Conservation (phyloP, 1,139 yeast species). For the Nakaseomyces glabratus region DNA sequence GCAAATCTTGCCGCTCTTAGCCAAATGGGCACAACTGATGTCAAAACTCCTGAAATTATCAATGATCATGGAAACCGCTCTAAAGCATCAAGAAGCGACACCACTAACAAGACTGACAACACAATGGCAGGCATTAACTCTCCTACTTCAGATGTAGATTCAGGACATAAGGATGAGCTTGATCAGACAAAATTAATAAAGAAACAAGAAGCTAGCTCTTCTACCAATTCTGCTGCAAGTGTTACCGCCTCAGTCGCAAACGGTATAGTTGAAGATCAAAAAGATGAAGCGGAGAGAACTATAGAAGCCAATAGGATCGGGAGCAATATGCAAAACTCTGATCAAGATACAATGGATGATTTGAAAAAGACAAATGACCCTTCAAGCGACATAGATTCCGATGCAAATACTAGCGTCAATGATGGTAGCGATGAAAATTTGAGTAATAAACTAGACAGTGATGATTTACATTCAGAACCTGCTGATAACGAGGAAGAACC, state of each 20-base stretch:
- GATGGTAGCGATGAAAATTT: constrained; percentile 13
- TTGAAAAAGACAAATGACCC: background rate
- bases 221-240: background rate
- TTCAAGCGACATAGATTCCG: background rate
- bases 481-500: too few species aligned
- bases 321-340: too few species aligned
- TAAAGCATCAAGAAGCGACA: too few species aligned
- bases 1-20: constrained; percentile 16
- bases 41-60: too few species aligned
- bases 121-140: too few species aligned
- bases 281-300: too few species aligned
- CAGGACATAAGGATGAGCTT: background rate
- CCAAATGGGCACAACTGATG: too few species aligned
- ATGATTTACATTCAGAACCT: constrained; percentile 10
- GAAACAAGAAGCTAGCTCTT: background rate
- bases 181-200: background rate
- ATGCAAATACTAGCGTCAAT: constrained; percentile 12
- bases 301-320: too few species aligned
- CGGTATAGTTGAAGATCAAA: too few species aligned
- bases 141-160: too few species aligned
- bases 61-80: too few species aligned
- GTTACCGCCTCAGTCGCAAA: background rate
- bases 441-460: constrained; percentile 10
- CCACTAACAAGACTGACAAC: too few species aligned
- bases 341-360: background rate